Base-by-base conservation (phyloP, 2,329 filamentous ascomycete species). In the Colletotrichum sp. region DNA sequence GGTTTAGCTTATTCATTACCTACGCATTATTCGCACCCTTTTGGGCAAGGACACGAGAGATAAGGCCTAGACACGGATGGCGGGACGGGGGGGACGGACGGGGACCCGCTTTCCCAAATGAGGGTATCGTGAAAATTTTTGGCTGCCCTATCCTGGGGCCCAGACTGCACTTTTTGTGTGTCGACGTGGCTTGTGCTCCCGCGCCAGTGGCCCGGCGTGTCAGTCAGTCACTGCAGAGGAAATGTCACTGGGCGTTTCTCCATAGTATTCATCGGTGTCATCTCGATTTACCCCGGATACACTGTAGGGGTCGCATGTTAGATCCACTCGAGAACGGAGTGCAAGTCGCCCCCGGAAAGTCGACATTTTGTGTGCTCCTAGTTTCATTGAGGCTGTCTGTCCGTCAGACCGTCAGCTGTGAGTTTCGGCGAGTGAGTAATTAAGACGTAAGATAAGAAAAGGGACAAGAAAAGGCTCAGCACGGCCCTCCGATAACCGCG, bases 41-140 rank as follows among this genome's bases (percentile, higher is more conserved):
- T 24, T 12, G 59, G 12, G 57, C 21, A 55, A 67, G 52, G 66
- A 52, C n/a, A 13, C 44, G n/a, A 52, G 67, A 69, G 52, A 67
- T 76, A 55, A 62, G 64, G 28, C 30, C 26, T 32, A 65, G 60
- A 55, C 73, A 73, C 44, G 5, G 26, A n/a, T 10, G 28, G 44
- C 44, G 44, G 44, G 44, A 52, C 44, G 44, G 44, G 44, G 44
- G 44, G 10, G n/a, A n/a, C 16, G n/a, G 12, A 21, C n/a, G 44
- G 44, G 6, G 73, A 39, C 49, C 74, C 70, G 60, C 74, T 60
- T 69, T 69, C 44, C 70, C 59, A 65, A 73, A 76, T 73, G 74
- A 76, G 74, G 74, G 74, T 32, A 76, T 76, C 74, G 65, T 76
- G 74, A 76, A 76, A 76, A 76, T 60, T 73, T 75, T 69, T 59